Base-by-base conservation (phyloP, 2,329 filamentous ascomycete genomes). In the Fusarium ramigenum region DNA sequence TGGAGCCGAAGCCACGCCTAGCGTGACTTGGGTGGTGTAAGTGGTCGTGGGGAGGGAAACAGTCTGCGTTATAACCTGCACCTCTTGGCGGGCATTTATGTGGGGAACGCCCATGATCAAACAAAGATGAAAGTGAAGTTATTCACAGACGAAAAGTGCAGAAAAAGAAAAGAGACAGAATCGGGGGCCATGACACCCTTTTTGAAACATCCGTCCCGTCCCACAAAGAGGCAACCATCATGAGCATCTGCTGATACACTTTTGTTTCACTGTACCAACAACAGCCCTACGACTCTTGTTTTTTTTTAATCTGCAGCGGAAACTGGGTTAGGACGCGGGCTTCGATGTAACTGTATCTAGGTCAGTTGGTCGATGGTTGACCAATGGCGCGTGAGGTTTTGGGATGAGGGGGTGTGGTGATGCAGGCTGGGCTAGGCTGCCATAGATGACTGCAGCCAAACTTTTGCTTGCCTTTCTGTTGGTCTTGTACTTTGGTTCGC, bases 41-140 rank as follows among this genome's bases (percentile, higher is more conserved):
- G 82, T 84, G 43, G 82, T 82, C 39, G 74, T 75, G 9, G 78
- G 74, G 12, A 79, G 76, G 19, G 75, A 75, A 36, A 84, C 77
- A 8, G 79, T 83, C 73, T 84, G 83, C 21, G 82, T 83, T 46
- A 84, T 75, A 49, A 83, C 73, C 60, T 78, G 73, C 42, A 58
- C 66, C 30, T 77, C 70, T 65, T 80, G 77, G 36, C 79, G 78
- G 63, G 62, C 72, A 23, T 75, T 58, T 16, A 69, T 52, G 66
- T 66, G 66, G 58, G 68, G 67, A 63, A 66, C 60, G 10, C 49
- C 40, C 72, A 75, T 68, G 32, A 58, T 19, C 7, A 40, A 47
- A 23, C 34, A 61, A 28, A 37, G n/a, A n/a, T n/a, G n/a, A 37
- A 72, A 65, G 67, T 65, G 72, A 74, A 72, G 68, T 46, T 54